A percentile compares a stretch with the other conserved stretches of the same genome.
Conservation (phyloP, 2,329 filamentous ascomycete genomes). For the Alternaria triticimaculans region DNA sequence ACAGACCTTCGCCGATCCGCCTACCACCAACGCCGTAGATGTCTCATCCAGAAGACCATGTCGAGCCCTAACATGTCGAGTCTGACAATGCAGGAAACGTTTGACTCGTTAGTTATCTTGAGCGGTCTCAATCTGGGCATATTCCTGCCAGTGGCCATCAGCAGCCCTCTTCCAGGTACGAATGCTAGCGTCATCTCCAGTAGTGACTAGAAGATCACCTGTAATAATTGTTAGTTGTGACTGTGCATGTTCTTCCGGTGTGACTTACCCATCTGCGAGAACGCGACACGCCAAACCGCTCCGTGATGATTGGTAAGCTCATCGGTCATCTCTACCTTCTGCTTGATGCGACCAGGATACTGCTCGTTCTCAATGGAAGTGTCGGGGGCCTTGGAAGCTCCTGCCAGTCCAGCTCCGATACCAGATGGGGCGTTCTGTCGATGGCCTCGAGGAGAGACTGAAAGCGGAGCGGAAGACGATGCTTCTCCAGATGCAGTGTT, state of each 20-base stretch:
- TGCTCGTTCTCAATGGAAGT: conserved; percentile 63
- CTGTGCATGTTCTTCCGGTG: too few relatives aligned
- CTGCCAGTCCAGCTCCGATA: conserved; percentile 61
- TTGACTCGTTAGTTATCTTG: conserved; percentile 30
- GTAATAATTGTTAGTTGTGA: conserved; percentile 50
- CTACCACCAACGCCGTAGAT: conserved; percentile 4
- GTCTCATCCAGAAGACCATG: background rate
- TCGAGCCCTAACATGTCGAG: background rate
- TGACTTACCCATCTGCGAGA: conserved; percentile 58
- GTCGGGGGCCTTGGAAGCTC: conserved; percentile 49
- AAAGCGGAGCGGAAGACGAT: conserved; percentile 17
- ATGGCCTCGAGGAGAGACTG: conserved; percentile 34
- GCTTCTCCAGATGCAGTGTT: conserved; percentile 29
- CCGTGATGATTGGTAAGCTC: conserved; percentile 71
- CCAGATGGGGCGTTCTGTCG: conserved; percentile 55
- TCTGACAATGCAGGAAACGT: background rate
- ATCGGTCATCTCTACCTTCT: conserved; percentile 68
- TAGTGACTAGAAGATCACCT: conserved; percentile 76
- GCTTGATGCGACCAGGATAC: conserved; percentile 70
- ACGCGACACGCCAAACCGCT: conserved; percentile 77
- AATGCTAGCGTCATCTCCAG: conserved; percentile 74
- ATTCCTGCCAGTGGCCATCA: conserved; percentile 57
- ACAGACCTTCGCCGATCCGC: background rate
- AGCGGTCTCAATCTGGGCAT: conserved; percentile 55
- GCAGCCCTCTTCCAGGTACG: conserved; percentile 59